Base-by-base conservation (phyloP, 805 yeast genomes). In the Millerozyma acaciae region DNA sequence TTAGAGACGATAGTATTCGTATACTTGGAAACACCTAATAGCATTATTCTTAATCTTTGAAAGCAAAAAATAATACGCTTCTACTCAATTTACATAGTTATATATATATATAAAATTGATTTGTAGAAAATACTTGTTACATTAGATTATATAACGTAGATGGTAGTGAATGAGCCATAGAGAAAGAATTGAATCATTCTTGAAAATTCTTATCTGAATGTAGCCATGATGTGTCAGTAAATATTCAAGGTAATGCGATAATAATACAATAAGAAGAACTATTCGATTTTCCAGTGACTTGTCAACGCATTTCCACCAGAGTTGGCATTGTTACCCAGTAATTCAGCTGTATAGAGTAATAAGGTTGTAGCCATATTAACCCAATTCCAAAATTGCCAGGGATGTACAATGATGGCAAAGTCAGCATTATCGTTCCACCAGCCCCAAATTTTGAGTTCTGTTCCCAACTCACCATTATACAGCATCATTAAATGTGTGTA, bases 311-410 rank as follows among this genome's bases (percentile, higher is more conserved):
- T 53, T 16, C 57, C 55, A 16, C 51, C 52, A 13, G 57, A 35
- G 26, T 51, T 47, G 21, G 50, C 50, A 32, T 51, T 47, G 40
- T 60, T 58, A 12, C 70, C 68, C 44, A 78, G 58, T 39, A 90
- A 65, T 60, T 90, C 98, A 29, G 84, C 67, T 19, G 82, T 79
- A 57, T 90, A 90, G 17, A 93, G 66, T n/a, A 78, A 64, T 36
- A 93, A 62, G 8, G 95, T 84, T 33, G 82, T 73, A 44, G 82
- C 78, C 67, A 90, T 84, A 54, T 90, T 90, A 38, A 85, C 75
- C 97, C 97, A 90, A 49, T 89, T 86, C 97, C 98, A 90, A 54
- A 93, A 84, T 49, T 87, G 88, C 86, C 95, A 84, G n/a, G 96
- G 82, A 53, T 80, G 78, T 17, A 73, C 70, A 5, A 55, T 47